Evolutionary conservation across 371 early-diverging fungal species (phyloP), one percentile per base, ranked within the genome.

Genomic region (Paraphysoderma sedebokerense): DNA sequence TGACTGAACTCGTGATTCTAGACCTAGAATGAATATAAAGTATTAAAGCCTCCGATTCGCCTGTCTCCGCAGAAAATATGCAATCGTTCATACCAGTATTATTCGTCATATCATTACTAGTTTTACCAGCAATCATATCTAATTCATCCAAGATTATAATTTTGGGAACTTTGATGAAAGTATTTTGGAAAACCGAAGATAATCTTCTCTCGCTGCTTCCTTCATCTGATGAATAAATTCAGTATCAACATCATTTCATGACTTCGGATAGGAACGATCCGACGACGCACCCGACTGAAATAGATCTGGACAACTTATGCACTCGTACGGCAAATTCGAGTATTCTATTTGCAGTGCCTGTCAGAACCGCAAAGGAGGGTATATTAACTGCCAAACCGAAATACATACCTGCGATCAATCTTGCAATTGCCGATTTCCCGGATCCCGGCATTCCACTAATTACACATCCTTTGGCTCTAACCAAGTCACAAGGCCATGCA

Each of bases 221-320:
- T 75, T 77, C 76, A 53, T 19, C 26, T 29, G 26, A 5, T 28
- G 11, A 42, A 26, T 24, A 30, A 22, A 22, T 33, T 29, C 30
- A 34, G 27, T 42, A 23, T 20, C 8, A 23, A 30, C 30, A 8
- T 27, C 30, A 22, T 34, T 12, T 4, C 44, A 29, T 13, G 35
- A 46, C 1, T 40, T 37, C 46, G 31, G 33, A 22, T 9, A 24
- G 17, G 20, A 12, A 33, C 3, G 17, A 22, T 26, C 6, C 17
- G 17, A 41, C 19, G 41, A 38, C 26, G 34, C 63, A 76, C 81
- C 74, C 50, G 71, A 59, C 51, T 68, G 66, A 48, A 82, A 85
- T 7, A 85, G 57, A 51, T 85, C 81, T 11, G 84, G 72, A 39
- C 79, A 73, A 49, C 76, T 77, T 31, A 84, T 48, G 22, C 72